These are phyloP conservation scores for Teratosphaeria pseudoeucalypti DNA, from an alignment of 2,329 filamentous ascomycete species.

Conservation along the genomic window DNA sequence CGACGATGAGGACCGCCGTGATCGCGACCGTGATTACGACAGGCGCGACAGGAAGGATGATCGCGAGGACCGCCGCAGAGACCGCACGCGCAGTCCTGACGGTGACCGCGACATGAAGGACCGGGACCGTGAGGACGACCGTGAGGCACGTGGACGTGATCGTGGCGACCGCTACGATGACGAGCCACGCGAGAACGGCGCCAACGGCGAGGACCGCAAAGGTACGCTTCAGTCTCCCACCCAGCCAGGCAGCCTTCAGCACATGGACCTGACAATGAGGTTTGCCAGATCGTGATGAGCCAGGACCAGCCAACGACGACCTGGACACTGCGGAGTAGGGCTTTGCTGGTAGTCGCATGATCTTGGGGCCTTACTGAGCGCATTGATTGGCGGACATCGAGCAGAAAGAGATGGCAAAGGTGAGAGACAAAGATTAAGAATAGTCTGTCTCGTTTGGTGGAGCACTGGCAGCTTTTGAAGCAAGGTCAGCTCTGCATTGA, in stretches of 20 bases:
- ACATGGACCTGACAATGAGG: slow-evolving; percentile 8
- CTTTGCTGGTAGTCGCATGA: background rate
- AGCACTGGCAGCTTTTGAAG: background rate
- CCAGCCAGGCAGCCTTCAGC: background rate
- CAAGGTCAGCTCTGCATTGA: background rate
- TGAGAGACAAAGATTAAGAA: background rate
- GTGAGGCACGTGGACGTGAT: slow-evolving; percentile 53
- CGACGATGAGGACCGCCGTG: slow-evolving; percentile 55
- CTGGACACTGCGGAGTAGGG: slow-evolving; percentile 80
- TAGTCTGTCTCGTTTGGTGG: background rate
- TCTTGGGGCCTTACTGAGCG: background rate
- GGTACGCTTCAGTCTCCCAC: slow-evolving; percentile 40
- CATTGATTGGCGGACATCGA: background rate
- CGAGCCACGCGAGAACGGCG: slow-evolving; percentile 19
- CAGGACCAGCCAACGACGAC: slow-evolving; percentile 80
- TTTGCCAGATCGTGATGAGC: slow-evolving; percentile 50
- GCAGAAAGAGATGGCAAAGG: background rate
- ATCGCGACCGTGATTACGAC: slow-evolving; percentile 37
- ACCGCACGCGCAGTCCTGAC: slow-evolving; percentile 56
- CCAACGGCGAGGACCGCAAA: slow-evolving; percentile 82
- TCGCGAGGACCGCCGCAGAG: slow-evolving; percentile 56
- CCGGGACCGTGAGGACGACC: slow-evolving; percentile 48
- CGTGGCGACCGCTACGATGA: slow-evolving; percentile 45
- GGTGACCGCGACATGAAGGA: slow-evolving; percentile 50
- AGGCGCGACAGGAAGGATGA: slow-evolving; percentile 49